Evolutionary conservation across 805 yeast genomes (phyloP).

Genomic region (Candida insectalens): DNA sequence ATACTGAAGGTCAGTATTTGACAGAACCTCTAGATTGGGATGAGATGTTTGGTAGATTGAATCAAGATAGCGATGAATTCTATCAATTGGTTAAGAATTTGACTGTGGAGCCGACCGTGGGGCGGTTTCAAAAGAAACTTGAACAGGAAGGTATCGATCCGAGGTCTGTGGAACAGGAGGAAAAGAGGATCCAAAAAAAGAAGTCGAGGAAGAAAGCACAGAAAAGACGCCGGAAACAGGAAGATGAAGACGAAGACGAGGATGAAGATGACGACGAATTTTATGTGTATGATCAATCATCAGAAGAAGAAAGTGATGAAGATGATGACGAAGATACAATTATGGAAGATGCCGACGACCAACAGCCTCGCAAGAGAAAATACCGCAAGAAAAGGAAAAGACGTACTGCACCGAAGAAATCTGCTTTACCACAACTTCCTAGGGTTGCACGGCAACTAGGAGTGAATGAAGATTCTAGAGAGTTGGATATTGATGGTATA

Average conservation of each 20-base stretch:
- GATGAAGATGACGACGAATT: slow-evolving; percentile 11
- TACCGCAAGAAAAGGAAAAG: not conserved
- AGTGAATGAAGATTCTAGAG: slow-evolving; percentile 8
- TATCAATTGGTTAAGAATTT: slow-evolving; percentile 20
- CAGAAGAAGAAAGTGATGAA: slow-evolving; percentile 2
- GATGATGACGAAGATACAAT: not conserved
- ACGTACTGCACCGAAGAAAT: slow-evolving; percentile 1
- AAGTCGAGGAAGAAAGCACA: slow-evolving; percentile 10
- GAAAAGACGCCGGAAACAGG: slow-evolving; percentile 4
- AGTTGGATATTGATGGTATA: slow-evolving; percentile 4
- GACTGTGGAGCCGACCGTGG: slow-evolving; percentile 20
- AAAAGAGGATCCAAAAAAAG: slow-evolving; percentile 4
- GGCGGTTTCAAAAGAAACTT: slow-evolving; percentile 7
- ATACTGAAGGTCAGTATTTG: slow-evolving; percentile 24
- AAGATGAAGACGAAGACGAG: slow-evolving; percentile 7
- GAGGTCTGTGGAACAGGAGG: slow-evolving; percentile 4
- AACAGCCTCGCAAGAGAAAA: slow-evolving; percentile 1
- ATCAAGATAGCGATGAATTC: slow-evolving; percentile 22
- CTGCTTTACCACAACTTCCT: slow-evolving; percentile 4
- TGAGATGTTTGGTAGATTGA: slow-evolving; percentile 19
- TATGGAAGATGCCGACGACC: not conserved
- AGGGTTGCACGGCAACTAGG: slow-evolving; percentile 4
- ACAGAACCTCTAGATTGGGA: slow-evolving; percentile 31
- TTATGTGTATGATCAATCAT: slow-evolving; percentile 4
- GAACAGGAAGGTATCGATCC: slow-evolving; percentile 10